A percentile compares a stretch with the other conserved stretches of the same genome.
Evolutionary conservation across 805 yeast genomes (phyloP).

Genomic region (Kuraishia floccosa): DNA sequence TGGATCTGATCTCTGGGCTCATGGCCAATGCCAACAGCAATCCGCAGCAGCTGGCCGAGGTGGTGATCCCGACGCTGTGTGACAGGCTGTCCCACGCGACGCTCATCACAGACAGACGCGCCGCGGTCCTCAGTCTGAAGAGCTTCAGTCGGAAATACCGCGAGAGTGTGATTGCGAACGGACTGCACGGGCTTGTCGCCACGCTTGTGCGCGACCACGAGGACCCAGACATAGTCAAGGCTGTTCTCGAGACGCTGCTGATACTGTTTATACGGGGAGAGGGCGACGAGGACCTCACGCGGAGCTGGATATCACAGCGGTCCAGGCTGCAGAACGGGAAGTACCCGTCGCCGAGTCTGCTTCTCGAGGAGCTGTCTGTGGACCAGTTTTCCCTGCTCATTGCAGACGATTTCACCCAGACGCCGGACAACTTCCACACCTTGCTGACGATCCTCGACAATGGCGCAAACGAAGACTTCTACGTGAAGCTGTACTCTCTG

Average conservation of each 20-base stretch:
- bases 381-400: constrained; percentile 93
- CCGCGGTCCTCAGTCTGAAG: constrained; percentile 83
- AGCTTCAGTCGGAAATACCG: constrained; percentile 83
- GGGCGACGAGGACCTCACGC: constrained; percentile 49
- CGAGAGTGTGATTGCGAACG: constrained; percentile 84
- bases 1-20: constrained; percentile 22
- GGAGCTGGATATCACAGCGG: constrained; percentile 65
- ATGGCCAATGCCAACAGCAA: constrained; percentile 20
- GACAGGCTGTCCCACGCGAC: constrained; percentile 81
- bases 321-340: constrained; percentile 67
- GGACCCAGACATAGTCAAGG: constrained; percentile 62
- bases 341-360: constrained; percentile 61
- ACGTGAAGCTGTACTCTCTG: constrained; percentile 66
- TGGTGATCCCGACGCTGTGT: constrained; percentile 79
- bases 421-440: constrained; percentile 32
- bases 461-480: constrained; percentile 58
- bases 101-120: constrained; percentile 72
- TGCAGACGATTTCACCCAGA: constrained; percentile 82
- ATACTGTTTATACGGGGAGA: constrained; percentile 63
- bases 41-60: constrained; percentile 47
- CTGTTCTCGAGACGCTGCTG: constrained; percentile 75
- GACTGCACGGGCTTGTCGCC: constrained; percentile 59
- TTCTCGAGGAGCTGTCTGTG: constrained; percentile 38
- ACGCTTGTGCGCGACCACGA: constrained; percentile 54
- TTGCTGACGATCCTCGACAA: constrained; percentile 37